Percentiles rank a stretch among this genome's conserved stretches.
Evolutionary conservation across 768 basidiomycete species (phyloP).

Genomic region (Collybia mongolica): DNA sequence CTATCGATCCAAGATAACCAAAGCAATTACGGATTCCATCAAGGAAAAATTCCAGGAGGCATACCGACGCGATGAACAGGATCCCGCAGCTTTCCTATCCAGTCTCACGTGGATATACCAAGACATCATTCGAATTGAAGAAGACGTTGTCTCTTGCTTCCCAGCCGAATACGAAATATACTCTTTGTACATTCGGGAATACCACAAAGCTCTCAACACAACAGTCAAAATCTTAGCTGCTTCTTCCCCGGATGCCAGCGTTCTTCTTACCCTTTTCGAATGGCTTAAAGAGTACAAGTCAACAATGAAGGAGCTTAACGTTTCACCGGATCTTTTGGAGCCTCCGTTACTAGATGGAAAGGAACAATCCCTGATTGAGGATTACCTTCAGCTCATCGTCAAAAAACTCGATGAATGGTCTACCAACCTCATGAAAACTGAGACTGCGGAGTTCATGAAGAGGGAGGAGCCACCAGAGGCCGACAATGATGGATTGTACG

Average conservation of each 20-base stretch:
- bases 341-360: constrained; percentile 95
- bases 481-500: constrained; percentile 87
- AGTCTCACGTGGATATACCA: constrained; percentile 89
- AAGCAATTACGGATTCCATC: constrained; percentile 77
- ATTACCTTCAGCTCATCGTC: constrained; percentile 91
- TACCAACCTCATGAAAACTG: constrained; percentile 88
- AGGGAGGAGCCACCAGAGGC: constrained; percentile 86
- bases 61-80: constrained; percentile 57
- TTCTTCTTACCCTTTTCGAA: constrained; percentile 80
- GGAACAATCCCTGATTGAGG: constrained; percentile 90
- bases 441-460: constrained; percentile 79
- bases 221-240: constrained; percentile 69
- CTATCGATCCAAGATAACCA: constrained; percentile 87
- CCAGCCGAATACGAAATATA: constrained; percentile 91
- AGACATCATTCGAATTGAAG: constrained; percentile 91
- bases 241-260: constrained; percentile 83
- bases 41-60: constrained; percentile 67
- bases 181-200: constrained; percentile 78
- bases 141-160: constrained; percentile 87
- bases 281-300: constrained; percentile 97
- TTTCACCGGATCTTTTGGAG: constrained; percentile 77
- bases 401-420: constrained; percentile 98
- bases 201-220: constrained; percentile 82
- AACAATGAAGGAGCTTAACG: constrained; percentile 91
- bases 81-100: constrained; percentile 74